Evolutionary conservation across 208 protist species (phyloP).

Genomic region (Acanthamoeba rhysodes): DNA sequence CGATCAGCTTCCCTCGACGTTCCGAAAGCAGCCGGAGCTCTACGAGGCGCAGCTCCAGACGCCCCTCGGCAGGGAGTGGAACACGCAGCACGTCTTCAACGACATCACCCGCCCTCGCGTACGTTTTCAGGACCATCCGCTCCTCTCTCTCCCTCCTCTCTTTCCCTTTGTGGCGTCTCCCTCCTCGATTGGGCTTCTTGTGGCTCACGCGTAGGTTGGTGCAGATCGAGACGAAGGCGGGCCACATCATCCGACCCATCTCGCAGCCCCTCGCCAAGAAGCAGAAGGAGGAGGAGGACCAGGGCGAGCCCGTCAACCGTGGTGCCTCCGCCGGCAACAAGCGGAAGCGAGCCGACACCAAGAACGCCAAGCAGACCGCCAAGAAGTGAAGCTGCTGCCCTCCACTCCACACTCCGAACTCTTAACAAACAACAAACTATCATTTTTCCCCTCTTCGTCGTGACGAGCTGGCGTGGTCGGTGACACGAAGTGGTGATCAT

Average conservation of each 20-base stretch:
- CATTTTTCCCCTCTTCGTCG: not conserved
- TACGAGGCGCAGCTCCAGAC: slow-evolving; percentile 65
- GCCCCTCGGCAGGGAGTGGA: slow-evolving; percentile 74
- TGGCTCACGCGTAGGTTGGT: not conserved
- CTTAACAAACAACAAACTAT: too few species aligned
- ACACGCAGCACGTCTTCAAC: slow-evolving; percentile 45
- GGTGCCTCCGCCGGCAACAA: not conserved
- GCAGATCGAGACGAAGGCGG: slow-evolving; percentile 65
- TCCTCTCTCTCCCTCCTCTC: too few species aligned
- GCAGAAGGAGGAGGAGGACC: slow-evolving; percentile 12
- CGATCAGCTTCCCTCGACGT: slow-evolving; percentile 52
- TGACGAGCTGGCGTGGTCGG: too few species aligned
- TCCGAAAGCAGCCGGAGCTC: slow-evolving; percentile 43
- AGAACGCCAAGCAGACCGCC: not conserved
- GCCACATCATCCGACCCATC: slow-evolving; percentile 67
- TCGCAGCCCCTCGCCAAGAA: not conserved
- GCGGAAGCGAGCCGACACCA: not conserved
- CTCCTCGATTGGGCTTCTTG: too few species aligned
- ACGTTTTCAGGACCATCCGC: not conserved
- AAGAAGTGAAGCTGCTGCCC: not conserved
- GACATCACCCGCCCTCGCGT: slow-evolving; percentile 41
- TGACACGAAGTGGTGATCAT: too few species aligned
- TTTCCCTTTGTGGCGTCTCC: too few species aligned
- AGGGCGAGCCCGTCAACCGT: slow-evolving; percentile 36
- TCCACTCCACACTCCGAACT: not conserved